Base-by-base conservation (phyloP, 495 filamentous ascomycete genomes). In the Penicillium canariense region DNA sequence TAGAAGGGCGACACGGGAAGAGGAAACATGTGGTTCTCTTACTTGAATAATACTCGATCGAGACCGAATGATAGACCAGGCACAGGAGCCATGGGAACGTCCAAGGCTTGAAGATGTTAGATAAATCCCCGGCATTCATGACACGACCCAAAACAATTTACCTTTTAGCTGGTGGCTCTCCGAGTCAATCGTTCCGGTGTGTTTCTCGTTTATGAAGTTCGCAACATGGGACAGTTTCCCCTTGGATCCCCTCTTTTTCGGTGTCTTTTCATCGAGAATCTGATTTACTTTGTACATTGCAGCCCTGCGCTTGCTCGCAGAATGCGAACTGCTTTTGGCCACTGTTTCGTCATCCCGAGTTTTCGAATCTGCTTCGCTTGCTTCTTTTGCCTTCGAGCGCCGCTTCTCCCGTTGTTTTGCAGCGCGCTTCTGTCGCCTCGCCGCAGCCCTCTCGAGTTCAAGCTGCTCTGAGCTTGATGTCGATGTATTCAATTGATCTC, bases 11-110 rank as follows among this genome's bases (percentile, higher is more conserved):
- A 8, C 1, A n/a, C 18, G 14, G 25, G 7, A 30, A 15, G 11
- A 17, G 17, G 25, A 8, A 31, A 31, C 12, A 27, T 3, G 15
- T 18, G 34, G 5, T 1, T 3, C 36, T 43, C 76, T 59, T 70
- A 84, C 82, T 97, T 98, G 78, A 98, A 98, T 4, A 98, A 74
- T 31, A 94, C 94, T 35, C 94, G 81, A 45, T 97, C 90, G 1
- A 98, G 79, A 10, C 86, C 90, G 67, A 95, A 89, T 1, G 86
- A 78, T 8, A 97, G 73, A 3, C 65, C 63, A 3, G 94, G 90
- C 10, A 96, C 87, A 12, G 79, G 75, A 11, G 82, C 71, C 28
- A 79, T 80, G 10, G 74, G 61, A 27, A 79, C 67, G 23, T 82
- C 68, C 38, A 94, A 54, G 11, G 76, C 77, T 79, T 50, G 15